phyloP scores from a whole-genome alignment of 345 rosid genomes.

The Arabidopsis arenosa region DNA sequence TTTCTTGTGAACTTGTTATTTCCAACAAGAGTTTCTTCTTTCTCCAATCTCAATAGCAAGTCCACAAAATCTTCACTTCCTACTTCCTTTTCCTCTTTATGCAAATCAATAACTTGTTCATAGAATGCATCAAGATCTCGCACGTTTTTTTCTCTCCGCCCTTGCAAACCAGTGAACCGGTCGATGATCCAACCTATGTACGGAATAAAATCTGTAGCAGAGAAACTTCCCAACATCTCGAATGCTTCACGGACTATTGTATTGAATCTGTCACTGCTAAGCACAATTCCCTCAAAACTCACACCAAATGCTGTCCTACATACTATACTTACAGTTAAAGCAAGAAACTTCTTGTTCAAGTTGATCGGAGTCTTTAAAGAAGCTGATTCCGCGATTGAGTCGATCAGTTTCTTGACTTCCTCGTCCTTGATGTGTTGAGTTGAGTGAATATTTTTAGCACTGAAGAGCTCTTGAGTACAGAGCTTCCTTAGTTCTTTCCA shows the following conservation, averaged over 20 bases:
- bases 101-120: conserved; percentile 48
- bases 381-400: conserved; percentile 34
- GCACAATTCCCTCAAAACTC: conserved; percentile 41
- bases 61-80: conserved; percentile 44
- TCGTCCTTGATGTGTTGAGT: conserved; percentile 48
- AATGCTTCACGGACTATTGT: conserved; percentile 44
- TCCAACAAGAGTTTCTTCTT: conserved; percentile 27
- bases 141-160: conserved; percentile 39
- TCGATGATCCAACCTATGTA: conserved; percentile 49
- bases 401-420: conserved; percentile 45
- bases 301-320: conserved; percentile 51
- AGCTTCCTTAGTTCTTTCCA: conserved; percentile 54
- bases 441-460: conserved; percentile 33
- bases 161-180: conserved; percentile 37
- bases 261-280: conserved; percentile 37
- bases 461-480: conserved; percentile 47
- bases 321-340: conserved; percentile 32
- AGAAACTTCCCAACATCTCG: conserved; percentile 44
- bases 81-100: conserved; percentile 41
- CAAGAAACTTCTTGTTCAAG: conserved; percentile 34
- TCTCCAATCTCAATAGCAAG: conserved; percentile 25
- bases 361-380: conserved; percentile 18
- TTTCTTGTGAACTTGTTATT: not conserved
- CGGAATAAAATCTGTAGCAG: conserved; percentile 50
- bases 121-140: conserved; percentile 46